Evolutionary conservation across 306 rosid genomes (phyloP), one percentile per base, ranked within the genome.

Genomic region (Casuarina glauca): DNA sequence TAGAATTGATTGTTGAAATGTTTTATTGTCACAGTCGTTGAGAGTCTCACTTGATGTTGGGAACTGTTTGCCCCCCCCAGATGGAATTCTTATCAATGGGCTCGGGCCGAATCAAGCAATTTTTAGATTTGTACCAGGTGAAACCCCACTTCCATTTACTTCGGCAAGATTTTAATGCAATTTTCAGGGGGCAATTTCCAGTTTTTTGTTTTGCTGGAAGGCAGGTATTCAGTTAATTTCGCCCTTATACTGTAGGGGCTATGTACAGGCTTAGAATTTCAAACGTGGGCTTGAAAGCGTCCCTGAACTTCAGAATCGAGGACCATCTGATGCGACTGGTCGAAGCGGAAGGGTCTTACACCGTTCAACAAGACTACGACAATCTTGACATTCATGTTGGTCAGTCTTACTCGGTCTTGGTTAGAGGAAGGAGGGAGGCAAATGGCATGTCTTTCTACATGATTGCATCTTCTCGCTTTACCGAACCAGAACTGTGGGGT

Each of bases 341-440:
- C 41, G 75, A 71, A 32, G 51, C 62, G 4, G 75, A 36, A 51
- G 75, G 75, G 12, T 71, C 75, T 71, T 71, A 71, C 75, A 71
- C 75, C 6, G 5, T 51, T 32, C 32, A 71, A 51, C 5, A 71
- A 2, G 54, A 71, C 15, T 71, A 51, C 61, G 17, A 16, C 51
- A 71, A 43, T 71, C 44, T 71, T 49, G 75, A 71, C 46, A 71
- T 71, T 62, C 75, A 71, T 32, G 61, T 71, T 19, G 64, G 64
- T 11, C 64, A 58, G 4, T 26, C 64, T 58, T 58, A 58, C 64
- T 58, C 64, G 9, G 39, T 58, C 26, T 51, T 71, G 39, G 75
- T 51, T 32, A 71, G 48, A 32, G 75, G 45, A 32, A 71, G 17
- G 61, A 13, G 16, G 6, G 13, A 35, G 2, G 6, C 62, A 15